Evolutionary conservation across 2,329 filamentous ascomycete genomes (phyloP).

Genomic region (Malbranchea zuffiana): DNA sequence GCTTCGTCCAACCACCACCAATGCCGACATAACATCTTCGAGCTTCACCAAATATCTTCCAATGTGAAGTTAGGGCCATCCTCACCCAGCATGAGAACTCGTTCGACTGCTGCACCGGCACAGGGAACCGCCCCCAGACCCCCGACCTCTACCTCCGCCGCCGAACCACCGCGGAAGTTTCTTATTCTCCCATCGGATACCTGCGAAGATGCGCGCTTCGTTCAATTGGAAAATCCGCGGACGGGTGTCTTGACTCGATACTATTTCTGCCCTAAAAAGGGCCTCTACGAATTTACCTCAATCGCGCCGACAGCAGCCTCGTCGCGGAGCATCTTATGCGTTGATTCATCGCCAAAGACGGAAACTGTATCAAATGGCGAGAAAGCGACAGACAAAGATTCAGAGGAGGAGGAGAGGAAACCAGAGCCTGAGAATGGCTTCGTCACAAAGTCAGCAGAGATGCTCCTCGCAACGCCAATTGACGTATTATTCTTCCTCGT

Average conservation of each 20-base stretch:
- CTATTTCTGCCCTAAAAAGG: constrained; percentile 47
- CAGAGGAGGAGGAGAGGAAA: constrained; percentile 5
- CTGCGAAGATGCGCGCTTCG: constrained; percentile 43
- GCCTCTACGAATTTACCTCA: constrained; percentile 52
- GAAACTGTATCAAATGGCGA: constrained; percentile 10
- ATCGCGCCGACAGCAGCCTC: constrained; percentile 41
- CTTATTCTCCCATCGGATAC: constrained; percentile 47
- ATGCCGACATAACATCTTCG: too few relatives aligned
- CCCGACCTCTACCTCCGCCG: constrained; percentile 3
- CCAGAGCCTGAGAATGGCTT: constrained; percentile 32
- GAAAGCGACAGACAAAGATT: constrained; percentile 11
- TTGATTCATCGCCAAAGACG: constrained; percentile 1
- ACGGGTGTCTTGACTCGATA: constrained; percentile 41
- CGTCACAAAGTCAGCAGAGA: constrained; percentile 55
- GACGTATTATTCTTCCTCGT: constrained; percentile 78
- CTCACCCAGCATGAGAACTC: constrained; percentile 20
- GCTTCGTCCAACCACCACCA: too few relatives aligned
- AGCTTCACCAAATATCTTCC: too few relatives aligned
- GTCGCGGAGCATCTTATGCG: constrained; percentile 46
- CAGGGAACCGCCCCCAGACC: constrained; percentile 1
- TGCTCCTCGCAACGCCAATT: constrained; percentile 74
- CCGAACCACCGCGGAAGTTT: constrained; percentile 36
- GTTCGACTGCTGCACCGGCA: constrained; percentile 20
- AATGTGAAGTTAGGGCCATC: too few relatives aligned
- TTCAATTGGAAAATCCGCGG: constrained; percentile 46